phyloP scores from a whole-genome alignment of 768 basidiomycete genomes.

The Russula ochroleuca region DNA sequence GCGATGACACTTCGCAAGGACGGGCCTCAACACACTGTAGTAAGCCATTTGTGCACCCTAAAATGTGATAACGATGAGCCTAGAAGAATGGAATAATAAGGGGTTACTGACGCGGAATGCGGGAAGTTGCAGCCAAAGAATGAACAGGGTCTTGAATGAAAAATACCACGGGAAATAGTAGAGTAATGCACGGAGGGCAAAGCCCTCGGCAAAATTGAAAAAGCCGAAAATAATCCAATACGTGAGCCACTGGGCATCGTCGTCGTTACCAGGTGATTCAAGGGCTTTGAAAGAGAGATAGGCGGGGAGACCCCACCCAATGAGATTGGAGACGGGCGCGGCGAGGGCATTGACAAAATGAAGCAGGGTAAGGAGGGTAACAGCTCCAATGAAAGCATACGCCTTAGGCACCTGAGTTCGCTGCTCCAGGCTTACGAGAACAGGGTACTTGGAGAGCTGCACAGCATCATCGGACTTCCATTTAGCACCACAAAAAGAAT shows the following conservation, averaged over 20 bases:
- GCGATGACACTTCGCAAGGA: slow-evolving; percentile 57
- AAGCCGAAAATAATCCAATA: slow-evolving; percentile 96
- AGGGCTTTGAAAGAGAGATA: slow-evolving; percentile 95
- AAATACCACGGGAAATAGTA: slow-evolving; percentile 96
- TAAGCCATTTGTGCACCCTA: slow-evolving; percentile 88
- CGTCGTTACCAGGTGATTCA: slow-evolving; percentile 75
- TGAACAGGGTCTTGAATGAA: slow-evolving; percentile 85
- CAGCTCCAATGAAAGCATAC: slow-evolving; percentile 74
- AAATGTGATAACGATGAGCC: slow-evolving; percentile 10
- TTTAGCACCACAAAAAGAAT: neutral
- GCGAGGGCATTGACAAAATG: slow-evolving; percentile 91
- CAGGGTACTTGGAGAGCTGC: slow-evolving; percentile 81
- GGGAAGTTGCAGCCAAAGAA: slow-evolving; percentile 89
- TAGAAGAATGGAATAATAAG: slow-evolving; percentile 3
- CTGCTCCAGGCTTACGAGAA: slow-evolving; percentile 78
- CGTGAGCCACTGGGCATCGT: slow-evolving; percentile 94
- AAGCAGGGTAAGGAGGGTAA: slow-evolving; percentile 61
- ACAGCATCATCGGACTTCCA: neutral
- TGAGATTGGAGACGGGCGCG: slow-evolving; percentile 85
- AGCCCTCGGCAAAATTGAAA: slow-evolving; percentile 88
- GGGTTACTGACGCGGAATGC: slow-evolving; percentile 66
- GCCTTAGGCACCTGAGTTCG: slow-evolving; percentile 92
- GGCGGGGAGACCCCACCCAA: slow-evolving; percentile 92
- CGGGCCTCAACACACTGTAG: slow-evolving; percentile 69
- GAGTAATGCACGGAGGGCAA: slow-evolving; percentile 77